A percentile compares a stretch with the other conserved stretches of the same genome.
phyloP scores from a whole-genome alignment of 495 filamentous ascomycete genomes.

The Penicillium arizonense region DNA sequence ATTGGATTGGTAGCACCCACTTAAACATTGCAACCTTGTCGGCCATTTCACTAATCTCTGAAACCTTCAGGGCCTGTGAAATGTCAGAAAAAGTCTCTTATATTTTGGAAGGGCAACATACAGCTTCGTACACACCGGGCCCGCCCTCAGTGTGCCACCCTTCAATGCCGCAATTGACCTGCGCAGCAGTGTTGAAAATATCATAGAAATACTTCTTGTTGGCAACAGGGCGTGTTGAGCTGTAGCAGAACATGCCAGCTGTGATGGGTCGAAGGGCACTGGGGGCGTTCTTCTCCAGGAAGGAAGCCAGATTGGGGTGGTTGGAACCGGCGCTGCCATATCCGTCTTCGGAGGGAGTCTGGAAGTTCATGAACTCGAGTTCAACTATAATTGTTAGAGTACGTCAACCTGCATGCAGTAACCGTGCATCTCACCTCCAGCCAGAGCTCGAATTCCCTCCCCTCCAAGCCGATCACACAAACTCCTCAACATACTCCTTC shows the following conservation, averaged over 20 bases:
- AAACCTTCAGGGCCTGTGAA: constrained; percentile 63
- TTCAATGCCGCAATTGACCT: constrained; percentile 77
- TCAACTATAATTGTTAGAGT: constrained; percentile 57
- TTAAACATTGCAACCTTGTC: constrained; percentile 86
- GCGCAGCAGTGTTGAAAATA: constrained; percentile 71
- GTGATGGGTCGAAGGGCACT: constrained; percentile 68
- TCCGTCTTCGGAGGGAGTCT: constrained; percentile 52
- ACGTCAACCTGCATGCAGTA: background rate
- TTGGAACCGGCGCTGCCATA: constrained; percentile 43
- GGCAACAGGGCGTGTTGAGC: constrained; percentile 77
- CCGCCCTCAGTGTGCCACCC: constrained; percentile 94
- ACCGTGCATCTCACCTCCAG: constrained; percentile 61
- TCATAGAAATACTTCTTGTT: constrained; percentile 91
- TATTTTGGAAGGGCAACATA: constrained; percentile 17
- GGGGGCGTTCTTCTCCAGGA: constrained; percentile 65
- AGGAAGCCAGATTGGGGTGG: constrained; percentile 62
- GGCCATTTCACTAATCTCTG: constrained; percentile 73
- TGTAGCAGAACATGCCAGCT: constrained; percentile 94
- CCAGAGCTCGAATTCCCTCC: constrained; percentile 71
- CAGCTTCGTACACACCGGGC: constrained; percentile 88
- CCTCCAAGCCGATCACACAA: constrained; percentile 59
- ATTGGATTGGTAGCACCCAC: constrained; percentile 32
- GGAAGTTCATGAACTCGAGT: constrained; percentile 92
- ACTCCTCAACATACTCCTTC: constrained; percentile 65
- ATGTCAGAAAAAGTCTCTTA: constrained; percentile 1